Conservation (phyloP, 768 basidiomycete genomes). For the Russula sp. region DNA sequence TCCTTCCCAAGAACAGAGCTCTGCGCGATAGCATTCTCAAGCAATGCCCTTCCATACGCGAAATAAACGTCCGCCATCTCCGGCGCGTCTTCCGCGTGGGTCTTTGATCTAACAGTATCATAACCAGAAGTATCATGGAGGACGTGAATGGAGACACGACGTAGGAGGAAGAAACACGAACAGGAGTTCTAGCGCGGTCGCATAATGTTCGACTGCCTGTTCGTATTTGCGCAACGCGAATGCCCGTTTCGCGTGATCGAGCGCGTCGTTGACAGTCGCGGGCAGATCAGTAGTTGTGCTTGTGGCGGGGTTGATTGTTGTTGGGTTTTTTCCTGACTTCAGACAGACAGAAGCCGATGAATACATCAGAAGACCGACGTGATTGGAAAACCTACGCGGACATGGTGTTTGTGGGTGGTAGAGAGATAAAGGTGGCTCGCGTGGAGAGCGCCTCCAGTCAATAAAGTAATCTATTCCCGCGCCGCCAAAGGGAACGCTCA, state of each 20-base stretch:
- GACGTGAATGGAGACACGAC: background rate
- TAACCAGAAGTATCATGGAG: background rate
- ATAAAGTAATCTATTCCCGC: slow-evolving; percentile 15
- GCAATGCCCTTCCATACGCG: slow-evolving; percentile 86
- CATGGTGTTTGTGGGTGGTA: slow-evolving; percentile 1
- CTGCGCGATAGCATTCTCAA: slow-evolving; percentile 88
- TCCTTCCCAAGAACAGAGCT: slow-evolving; percentile 89
- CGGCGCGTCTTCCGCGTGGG: slow-evolving; percentile 75
- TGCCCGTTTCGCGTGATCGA: slow-evolving; percentile 83
- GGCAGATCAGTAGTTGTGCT: background rate
- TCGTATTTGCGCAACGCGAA: slow-evolving; percentile 86
- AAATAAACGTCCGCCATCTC: slow-evolving; percentile 88
- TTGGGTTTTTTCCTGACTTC: slow-evolving; percentile 11
- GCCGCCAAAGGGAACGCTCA: background rate
- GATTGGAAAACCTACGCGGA: slow-evolving; percentile 20
- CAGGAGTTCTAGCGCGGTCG: slow-evolving; percentile 79
- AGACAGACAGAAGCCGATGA: background rate
- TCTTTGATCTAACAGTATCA: slow-evolving; percentile 58
- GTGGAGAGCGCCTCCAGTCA: background rate
- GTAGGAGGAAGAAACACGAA: slow-evolving; percentile 44
- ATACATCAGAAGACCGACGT: background rate
- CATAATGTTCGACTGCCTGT: slow-evolving; percentile 80
- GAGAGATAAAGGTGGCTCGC: background rate
- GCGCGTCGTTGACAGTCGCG: slow-evolving; percentile 47
- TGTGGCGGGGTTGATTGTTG: too few species aligned